phyloP scores from a whole-genome alignment of 1,284 basidiomycete species.

The Taiwanofungus camphoratus region DNA sequence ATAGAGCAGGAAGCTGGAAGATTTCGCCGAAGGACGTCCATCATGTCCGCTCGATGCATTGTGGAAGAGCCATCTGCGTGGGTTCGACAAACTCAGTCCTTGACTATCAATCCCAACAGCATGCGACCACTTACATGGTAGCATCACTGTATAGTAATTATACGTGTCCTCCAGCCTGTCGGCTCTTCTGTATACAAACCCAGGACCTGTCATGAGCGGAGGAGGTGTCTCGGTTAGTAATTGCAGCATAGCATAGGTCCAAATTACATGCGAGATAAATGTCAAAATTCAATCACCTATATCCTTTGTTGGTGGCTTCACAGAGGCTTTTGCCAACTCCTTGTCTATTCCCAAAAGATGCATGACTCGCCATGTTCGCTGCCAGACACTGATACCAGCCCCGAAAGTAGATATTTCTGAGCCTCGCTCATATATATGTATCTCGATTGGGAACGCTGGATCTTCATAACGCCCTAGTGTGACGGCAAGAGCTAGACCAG shows the following conservation, averaged over 20 bases:
- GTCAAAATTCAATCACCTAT: slow-evolving; percentile 3
- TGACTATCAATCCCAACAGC: neutral
- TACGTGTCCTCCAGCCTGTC: slow-evolving; percentile 3
- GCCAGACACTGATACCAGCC: slow-evolving; percentile 34
- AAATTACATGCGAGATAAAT: neutral
- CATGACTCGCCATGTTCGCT: slow-evolving; percentile 33
- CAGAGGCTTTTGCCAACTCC: slow-evolving; percentile 19
- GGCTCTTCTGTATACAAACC: slow-evolving; percentile 7
- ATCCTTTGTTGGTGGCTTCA: slow-evolving; percentile 2
- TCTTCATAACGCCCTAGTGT: slow-evolving; percentile 26
- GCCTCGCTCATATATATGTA: slow-evolving; percentile 33
- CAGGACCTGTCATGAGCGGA: slow-evolving; percentile 3
- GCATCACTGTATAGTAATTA: slow-evolving; percentile 7
- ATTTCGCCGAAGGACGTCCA: slow-evolving; percentile 13
- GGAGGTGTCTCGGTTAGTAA: too few relatives aligned
- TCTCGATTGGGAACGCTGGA: slow-evolving; percentile 20
- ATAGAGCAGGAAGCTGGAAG: slow-evolving; percentile 27
- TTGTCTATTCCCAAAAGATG: slow-evolving; percentile 30
- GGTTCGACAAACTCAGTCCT: too few relatives aligned
- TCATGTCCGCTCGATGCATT: slow-evolving; percentile 18
- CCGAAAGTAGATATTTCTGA: slow-evolving; percentile 32
- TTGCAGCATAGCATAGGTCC: neutral
- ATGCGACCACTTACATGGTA: slow-evolving; percentile 3
- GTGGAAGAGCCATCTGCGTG: slow-evolving; percentile 16
- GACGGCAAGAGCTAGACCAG: slow-evolving; percentile 32